Percentiles rank a stretch among this genome's conserved stretches.
Evolutionary conservation across 345 rosid genomes (phyloP).

Genomic region (Orychophragmus violaceus): DNA sequence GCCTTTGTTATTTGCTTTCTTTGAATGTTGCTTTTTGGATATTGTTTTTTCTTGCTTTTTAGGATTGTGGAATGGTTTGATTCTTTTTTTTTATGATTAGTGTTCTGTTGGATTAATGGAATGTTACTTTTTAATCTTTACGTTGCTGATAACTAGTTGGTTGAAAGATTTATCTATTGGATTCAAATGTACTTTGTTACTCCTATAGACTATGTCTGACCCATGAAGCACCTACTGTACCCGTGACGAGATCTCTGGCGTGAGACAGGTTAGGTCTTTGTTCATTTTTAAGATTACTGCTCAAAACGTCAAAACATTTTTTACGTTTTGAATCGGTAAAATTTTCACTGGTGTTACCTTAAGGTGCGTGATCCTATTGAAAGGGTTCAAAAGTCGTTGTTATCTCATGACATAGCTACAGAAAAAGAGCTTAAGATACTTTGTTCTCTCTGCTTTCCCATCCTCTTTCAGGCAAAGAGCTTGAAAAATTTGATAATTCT

Average conservation of each 20-base stretch:
- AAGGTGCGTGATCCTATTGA: constrained; percentile 97
- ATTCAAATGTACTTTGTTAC: too few relatives aligned
- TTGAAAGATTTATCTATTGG: too few relatives aligned
- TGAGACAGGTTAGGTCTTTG: constrained; percentile 73
- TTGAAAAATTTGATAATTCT: background rate
- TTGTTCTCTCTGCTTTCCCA: too few relatives aligned
- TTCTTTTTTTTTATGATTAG: too few relatives aligned
- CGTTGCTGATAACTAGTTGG: too few relatives aligned
- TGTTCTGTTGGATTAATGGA: too few relatives aligned
- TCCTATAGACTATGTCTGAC: constrained; percentile 99
- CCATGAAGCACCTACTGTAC: constrained; percentile 99
- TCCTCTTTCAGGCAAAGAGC: background rate
- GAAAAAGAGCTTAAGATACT: constrained; percentile 96
- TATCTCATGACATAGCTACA: constrained; percentile 79
- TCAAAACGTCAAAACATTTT: background rate
- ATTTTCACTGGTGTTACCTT: background rate
- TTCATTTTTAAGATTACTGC: background rate
- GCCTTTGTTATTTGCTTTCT: too few relatives aligned
- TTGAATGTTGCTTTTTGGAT: too few relatives aligned
- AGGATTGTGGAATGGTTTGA: too few relatives aligned
- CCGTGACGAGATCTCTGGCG: constrained; percentile 84
- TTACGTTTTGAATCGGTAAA: background rate
- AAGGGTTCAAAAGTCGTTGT: constrained; percentile 70
- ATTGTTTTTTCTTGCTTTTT: too few relatives aligned
- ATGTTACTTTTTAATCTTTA: too few relatives aligned